Conservation (phyloP, 2,329 filamentous ascomycete species). For the Cercospora berteroae region DNA sequence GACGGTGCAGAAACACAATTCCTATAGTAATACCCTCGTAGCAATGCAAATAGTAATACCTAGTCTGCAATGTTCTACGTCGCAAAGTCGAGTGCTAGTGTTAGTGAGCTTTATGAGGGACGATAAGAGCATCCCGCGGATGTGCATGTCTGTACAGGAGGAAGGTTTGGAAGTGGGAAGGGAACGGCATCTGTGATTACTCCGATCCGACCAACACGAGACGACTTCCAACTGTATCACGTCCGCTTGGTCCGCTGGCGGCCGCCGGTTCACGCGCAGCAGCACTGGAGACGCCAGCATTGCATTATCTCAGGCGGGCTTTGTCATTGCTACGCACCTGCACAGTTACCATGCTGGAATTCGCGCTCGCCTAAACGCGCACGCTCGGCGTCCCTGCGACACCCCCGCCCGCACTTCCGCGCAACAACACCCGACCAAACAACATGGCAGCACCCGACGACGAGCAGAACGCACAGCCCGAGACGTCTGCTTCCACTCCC, state of each 20-base stretch:
- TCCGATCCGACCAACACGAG: neutral
- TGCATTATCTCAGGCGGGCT: neutral
- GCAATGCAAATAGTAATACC: neutral
- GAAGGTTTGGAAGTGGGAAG: neutral
- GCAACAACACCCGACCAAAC: neutral
- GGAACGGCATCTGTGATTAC: neutral
- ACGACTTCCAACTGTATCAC: neutral
- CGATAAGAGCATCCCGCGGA: neutral
- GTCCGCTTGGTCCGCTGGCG: neutral
- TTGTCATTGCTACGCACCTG: neutral
- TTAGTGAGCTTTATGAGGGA: neutral
- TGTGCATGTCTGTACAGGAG: neutral
- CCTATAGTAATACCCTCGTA: neutral
- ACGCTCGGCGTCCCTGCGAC: neutral
- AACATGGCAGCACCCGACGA: constrained; percentile 13
- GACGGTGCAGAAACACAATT: neutral
- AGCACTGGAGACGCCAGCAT: neutral
- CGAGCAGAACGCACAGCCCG: constrained; percentile 21
- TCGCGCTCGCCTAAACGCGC: neutral
- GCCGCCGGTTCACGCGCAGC: neutral
- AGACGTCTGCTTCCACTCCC: constrained; percentile 30
- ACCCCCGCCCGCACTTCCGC: neutral
- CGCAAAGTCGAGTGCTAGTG: neutral
- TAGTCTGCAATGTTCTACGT: neutral
- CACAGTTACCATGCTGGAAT: neutral